These are phyloP conservation scores for Fusarium abutilonis DNA, from an alignment of 2,329 filamentous ascomycete genomes.

Conservation along the genomic window DNA sequence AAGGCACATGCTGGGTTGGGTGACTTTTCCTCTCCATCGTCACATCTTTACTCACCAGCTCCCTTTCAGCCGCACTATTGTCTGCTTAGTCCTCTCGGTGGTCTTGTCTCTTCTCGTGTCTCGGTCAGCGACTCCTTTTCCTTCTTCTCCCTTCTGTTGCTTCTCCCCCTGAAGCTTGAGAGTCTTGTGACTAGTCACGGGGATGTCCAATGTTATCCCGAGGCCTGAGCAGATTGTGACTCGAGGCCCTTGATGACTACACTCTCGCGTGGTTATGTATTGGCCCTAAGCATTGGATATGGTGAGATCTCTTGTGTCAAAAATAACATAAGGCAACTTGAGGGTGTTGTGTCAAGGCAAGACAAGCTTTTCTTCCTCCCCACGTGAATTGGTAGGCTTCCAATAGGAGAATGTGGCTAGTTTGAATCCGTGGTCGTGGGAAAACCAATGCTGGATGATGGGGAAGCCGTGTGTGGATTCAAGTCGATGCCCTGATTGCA, in stretches of 20 bases:
- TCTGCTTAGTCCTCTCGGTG: constrained; percentile 7
- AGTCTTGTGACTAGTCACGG: constrained; percentile 44
- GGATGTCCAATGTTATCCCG: constrained; percentile 39
- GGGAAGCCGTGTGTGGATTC: constrained; percentile 43
- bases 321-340: constrained; percentile 35
- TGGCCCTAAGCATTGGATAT: constrained; percentile 29
- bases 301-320: constrained; percentile 31
- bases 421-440: constrained; percentile 37
- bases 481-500: constrained; percentile 45
- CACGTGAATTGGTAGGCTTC: constrained; percentile 43
- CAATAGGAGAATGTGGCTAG: constrained; percentile 39
- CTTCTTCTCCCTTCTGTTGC: constrained; percentile 13
- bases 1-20: constrained; percentile 42
- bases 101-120: constrained; percentile 19
- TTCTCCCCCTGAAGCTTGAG: constrained; percentile 26
- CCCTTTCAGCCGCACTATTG: constrained; percentile 28
- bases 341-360: constrained; percentile 35
- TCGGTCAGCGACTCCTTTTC: constrained; percentile 29
- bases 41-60: constrained; percentile 39
- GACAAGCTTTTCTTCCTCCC: constrained; percentile 38
- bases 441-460: constrained; percentile 42
- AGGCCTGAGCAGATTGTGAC: constrained; percentile 37
- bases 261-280: constrained; percentile 31
- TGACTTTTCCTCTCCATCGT: constrained; percentile 36
- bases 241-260: constrained; percentile 41